phyloP scores from a whole-genome alignment of 495 filamentous ascomycete species.

The Annulohypoxylon bovei region DNA sequence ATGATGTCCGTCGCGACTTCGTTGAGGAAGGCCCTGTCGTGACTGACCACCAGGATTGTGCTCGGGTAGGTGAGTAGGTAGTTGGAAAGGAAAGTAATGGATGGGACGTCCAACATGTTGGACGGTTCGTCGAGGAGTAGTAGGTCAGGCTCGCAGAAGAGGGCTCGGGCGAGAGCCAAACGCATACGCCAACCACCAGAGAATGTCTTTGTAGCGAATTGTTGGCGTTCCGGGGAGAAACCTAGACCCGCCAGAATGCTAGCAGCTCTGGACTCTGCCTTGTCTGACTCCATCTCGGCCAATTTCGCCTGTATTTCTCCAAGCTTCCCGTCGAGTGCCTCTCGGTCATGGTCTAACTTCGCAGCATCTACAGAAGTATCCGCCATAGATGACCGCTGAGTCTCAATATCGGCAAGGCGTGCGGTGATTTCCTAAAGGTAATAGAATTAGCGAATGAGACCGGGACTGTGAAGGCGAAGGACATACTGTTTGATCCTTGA shows the following conservation, averaged over 20 bases:
- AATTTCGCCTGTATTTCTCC: conserved; percentile 92
- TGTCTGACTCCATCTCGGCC: conserved; percentile 98
- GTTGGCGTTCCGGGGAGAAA: conserved; percentile 93
- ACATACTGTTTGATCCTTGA: conserved; percentile 86
- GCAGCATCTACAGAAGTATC: conserved; percentile 88
- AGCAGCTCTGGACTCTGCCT: conserved; percentile 92
- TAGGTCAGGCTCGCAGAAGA: conserved; percentile 98
- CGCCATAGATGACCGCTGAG: conserved; percentile 79
- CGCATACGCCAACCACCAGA: conserved; percentile 99
- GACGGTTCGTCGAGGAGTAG: conserved; percentile 98
- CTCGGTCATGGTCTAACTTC: conserved; percentile 83
- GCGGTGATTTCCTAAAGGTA: conserved; percentile 76
- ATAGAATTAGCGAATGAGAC: conserved; percentile 36
- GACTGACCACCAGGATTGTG: conserved; percentile 95
- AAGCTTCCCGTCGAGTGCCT: conserved; percentile 87
- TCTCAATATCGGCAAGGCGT: conserved; percentile 81
- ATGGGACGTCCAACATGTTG: conserved; percentile 99
- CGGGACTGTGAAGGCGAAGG: not conserved
- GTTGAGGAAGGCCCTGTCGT: conserved; percentile 98
- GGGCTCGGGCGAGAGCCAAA: conserved; percentile 89
- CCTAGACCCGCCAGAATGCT: conserved; percentile 96
- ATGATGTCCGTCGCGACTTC: conserved; percentile 99
- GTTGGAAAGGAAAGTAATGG: conserved; percentile 98
- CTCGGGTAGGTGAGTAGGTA: conserved; percentile 95
- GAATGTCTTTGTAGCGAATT: conserved; percentile 95